Conservation (phyloP, 371 early-diverging fungal genomes). For the Mortierella sp. region DNA sequence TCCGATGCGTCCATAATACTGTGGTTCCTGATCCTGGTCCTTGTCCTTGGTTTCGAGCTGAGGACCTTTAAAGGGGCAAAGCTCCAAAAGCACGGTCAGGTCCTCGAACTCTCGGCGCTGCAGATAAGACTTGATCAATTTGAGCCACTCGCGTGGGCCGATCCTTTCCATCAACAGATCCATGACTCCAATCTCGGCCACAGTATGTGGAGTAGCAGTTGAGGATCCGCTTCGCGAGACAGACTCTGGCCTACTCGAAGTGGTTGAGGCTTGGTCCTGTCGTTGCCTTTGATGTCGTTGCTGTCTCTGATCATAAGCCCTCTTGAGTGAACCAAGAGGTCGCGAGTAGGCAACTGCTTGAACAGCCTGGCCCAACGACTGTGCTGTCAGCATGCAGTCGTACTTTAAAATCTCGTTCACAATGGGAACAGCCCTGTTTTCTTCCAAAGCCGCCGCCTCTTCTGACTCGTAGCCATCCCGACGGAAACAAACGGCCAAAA, state of each 20-base stretch:
- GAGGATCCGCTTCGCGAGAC: neutral
- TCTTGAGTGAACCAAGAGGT: constrained; percentile 22
- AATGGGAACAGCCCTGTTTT: constrained; percentile 34
- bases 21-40: neutral
- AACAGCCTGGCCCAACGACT: constrained; percentile 42
- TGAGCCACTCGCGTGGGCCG: constrained; percentile 51
- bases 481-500: constrained; percentile 49
- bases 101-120: constrained; percentile 51
- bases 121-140: constrained; percentile 44
- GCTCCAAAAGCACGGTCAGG: constrained; percentile 29
- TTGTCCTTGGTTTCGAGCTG: constrained; percentile 33
- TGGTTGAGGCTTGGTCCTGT: neutral
- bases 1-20: neutral
- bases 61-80: constrained; percentile 46
- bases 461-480: constrained; percentile 39
- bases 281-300: neutral
- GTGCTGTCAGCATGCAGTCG: constrained; percentile 52
- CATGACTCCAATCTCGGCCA: constrained; percentile 20
- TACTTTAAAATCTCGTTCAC: constrained; percentile 40
- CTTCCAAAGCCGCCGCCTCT: constrained; percentile 32
- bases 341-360: constrained; percentile 42
- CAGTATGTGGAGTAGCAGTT: neutral
- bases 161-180: constrained; percentile 45
- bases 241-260: constrained; percentile 4
- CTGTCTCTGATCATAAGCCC: constrained; percentile 12